phyloP scores from a whole-genome alignment of 257 asterid genomes.

The Penstemon barbatus region DNA sequence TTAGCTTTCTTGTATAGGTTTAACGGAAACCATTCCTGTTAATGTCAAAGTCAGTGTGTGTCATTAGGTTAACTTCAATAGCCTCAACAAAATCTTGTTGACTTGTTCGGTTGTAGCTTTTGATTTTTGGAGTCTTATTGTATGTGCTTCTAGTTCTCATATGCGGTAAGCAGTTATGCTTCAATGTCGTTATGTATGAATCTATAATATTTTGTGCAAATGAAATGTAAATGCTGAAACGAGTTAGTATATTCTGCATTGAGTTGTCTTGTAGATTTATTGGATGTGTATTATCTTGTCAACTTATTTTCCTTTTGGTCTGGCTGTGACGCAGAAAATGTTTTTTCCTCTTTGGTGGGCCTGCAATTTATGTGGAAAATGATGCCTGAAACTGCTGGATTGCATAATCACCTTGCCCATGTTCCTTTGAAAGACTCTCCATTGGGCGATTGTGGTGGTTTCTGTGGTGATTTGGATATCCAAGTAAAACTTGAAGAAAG shows the following conservation, averaged over 20 bases:
- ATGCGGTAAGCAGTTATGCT: background rate
- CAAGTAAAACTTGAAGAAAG: constrained; percentile 82
- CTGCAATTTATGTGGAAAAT: constrained; percentile 77
- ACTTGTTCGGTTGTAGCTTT: constrained; percentile 4
- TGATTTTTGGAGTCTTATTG: constrained; percentile 17
- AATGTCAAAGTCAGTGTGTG: background rate
- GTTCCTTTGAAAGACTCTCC: constrained; percentile 92
- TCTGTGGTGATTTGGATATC: constrained; percentile 84
- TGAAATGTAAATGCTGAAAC: constrained; percentile 6
- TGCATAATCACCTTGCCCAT: constrained; percentile 70
- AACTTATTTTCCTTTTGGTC: constrained; percentile 17
- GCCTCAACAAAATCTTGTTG: background rate
- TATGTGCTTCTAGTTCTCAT: background rate
- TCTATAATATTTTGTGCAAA: constrained; percentile 17
- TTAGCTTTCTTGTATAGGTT: background rate
- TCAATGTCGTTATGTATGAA: background rate
- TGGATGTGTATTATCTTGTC: constrained; percentile 9
- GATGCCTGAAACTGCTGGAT: constrained; percentile 63
- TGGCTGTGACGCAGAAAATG: constrained; percentile 62
- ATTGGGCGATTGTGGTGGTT: constrained; percentile 84
- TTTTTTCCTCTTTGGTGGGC: constrained; percentile 90
- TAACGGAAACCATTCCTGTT: background rate
- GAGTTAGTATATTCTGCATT: constrained; percentile 22
- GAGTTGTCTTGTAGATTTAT: background rate
- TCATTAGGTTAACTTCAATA: background rate